These are phyloP conservation scores for Pseudonitzschia pungens DNA, from an alignment of 108 stramenopile species.

Conservation along the genomic window DNA sequence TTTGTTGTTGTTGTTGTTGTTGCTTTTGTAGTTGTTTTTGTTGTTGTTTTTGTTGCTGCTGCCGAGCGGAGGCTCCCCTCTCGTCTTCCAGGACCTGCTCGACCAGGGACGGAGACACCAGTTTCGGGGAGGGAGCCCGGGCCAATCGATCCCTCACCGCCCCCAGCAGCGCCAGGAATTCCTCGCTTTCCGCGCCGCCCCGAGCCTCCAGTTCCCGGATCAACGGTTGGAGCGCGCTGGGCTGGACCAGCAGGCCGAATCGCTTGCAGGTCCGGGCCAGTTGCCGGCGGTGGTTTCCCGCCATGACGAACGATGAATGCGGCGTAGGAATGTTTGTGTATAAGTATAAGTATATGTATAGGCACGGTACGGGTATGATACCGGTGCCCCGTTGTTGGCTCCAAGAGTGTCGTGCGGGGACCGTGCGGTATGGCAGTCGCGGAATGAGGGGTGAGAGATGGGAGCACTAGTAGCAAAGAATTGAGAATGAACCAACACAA, in stretches of 20 bases:
- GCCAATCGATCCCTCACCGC: neutral
- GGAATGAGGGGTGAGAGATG: too few relatives aligned
- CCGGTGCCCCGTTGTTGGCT: too few relatives aligned
- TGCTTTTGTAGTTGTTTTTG: neutral
- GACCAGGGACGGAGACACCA: neutral
- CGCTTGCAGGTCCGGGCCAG: slow-evolving; percentile 43
- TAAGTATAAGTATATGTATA: too few relatives aligned
- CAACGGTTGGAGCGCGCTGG: slow-evolving; percentile 32
- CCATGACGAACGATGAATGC: too few relatives aligned
- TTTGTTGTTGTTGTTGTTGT: neutral
- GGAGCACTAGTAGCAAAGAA: too few relatives aligned
- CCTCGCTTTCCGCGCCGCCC: neutral
- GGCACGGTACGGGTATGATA: too few relatives aligned
- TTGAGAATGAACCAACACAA: too few relatives aligned
- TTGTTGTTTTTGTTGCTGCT: neutral
- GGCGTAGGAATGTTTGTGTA: too few relatives aligned
- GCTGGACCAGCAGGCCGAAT: slow-evolving; percentile 41
- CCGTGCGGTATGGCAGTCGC: too few relatives aligned
- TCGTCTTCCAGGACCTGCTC: slow-evolving; percentile 6
- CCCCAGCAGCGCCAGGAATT: neutral
- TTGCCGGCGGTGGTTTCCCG: slow-evolving; percentile 21
- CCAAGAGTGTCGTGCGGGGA: too few relatives aligned
- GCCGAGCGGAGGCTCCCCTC: neutral
- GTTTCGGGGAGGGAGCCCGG: neutral
- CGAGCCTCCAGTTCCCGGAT: slow-evolving; percentile 11